Evolutionary conservation across 148 eudicot genomes (phyloP), one percentile per base, ranked within the genome.

Genomic region (Nepenthes gracilis): DNA sequence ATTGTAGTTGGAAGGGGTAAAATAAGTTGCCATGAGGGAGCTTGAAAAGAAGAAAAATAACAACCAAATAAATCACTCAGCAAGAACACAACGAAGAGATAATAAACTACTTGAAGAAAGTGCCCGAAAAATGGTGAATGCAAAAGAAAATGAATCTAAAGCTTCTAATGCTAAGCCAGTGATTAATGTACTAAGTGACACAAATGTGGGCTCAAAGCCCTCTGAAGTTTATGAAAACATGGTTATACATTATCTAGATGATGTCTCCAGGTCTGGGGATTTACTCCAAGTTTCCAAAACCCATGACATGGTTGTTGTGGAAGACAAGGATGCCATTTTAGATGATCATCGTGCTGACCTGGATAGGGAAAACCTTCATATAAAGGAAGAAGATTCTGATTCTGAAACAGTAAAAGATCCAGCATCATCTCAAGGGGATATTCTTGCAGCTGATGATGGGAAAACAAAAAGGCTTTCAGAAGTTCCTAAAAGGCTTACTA

Each of bases 201-300:
- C 68, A n/a, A 80, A 70, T 57, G 59, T 68, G 54, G 74, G 72
- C 49, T 38, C 70, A 54, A 80, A 81, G 62, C 45, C 81, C 40
- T 23, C 77, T 36, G 82, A 81, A 77, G 87, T 79, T 81, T 65
- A 78, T 68, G 79, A 85, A 69, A 67, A 76, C 64, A 50, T 80
- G 64, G 82, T 64, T 65, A 79, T 80, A 71, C 72, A 83, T 78
- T 80, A 77, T 53, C 76, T 67, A 53, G 95, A 89, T 86, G 90
- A 77, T 71, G 77, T 68, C 55, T 40, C 71, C 79, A 77, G 76
- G 79, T 82, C 70, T 38, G 83, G 67, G 74, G 81, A 65, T 36
- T 64, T 72, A 51, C 54, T 66, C 56, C 68, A 48, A 43, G 69
- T 58, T 64, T 53, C 73, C 38, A 60, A 72, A 36, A 43, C 53